phyloP scores from a whole-genome alignment of 768 basidiomycete genomes.

The Boletus pseudo-olivaceus region DNA sequence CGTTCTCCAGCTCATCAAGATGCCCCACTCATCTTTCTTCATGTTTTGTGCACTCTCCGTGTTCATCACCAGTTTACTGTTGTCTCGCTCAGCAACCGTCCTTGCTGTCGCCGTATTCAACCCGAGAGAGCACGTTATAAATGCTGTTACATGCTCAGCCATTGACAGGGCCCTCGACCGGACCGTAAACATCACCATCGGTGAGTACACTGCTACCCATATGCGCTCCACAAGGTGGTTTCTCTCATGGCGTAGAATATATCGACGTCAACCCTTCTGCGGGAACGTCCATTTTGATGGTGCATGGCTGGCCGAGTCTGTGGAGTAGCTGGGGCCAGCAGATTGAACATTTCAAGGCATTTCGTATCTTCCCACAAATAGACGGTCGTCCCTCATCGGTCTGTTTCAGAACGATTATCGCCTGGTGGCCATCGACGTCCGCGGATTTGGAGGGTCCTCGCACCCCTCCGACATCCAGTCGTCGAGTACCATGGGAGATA shows the following conservation, averaged over 20 bases:
- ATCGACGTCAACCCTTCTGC: slow-evolving; percentile 58
- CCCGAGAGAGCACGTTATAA: slow-evolving; percentile 36
- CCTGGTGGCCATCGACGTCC: slow-evolving; percentile 58
- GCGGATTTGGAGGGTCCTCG: slow-evolving; percentile 68
- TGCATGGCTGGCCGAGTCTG: slow-evolving; percentile 77
- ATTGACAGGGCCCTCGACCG: slow-evolving; percentile 34
- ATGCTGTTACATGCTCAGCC: slow-evolving; percentile 39
- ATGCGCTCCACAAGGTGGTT: not conserved
- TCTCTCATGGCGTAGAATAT: slow-evolving; percentile 43
- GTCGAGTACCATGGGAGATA: slow-evolving; percentile 57
- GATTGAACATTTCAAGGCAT: slow-evolving; percentile 61
- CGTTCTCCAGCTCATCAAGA: not conserved
- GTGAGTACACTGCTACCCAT: slow-evolving; percentile 33
- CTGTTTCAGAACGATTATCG: slow-evolving; percentile 52
- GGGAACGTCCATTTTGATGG: slow-evolving; percentile 54
- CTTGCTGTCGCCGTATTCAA: slow-evolving; percentile 29
- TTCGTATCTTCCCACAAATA: not conserved
- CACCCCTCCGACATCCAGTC: slow-evolving; percentile 60
- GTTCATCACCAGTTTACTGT: slow-evolving; percentile 1
- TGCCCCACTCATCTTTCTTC: not conserved
- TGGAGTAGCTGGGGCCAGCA: slow-evolving; percentile 77
- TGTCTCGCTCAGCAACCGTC: not conserved
- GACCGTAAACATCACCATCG: slow-evolving; percentile 40
- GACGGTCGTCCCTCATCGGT: not conserved
- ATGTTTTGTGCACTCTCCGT: not conserved